Percentiles rank a stretch among this genome's conserved stretches.
These are phyloP conservation scores for Blumeriella jaapii DNA, from an alignment of 2,329 filamentous ascomycete species.

Conservation along the genomic window DNA sequence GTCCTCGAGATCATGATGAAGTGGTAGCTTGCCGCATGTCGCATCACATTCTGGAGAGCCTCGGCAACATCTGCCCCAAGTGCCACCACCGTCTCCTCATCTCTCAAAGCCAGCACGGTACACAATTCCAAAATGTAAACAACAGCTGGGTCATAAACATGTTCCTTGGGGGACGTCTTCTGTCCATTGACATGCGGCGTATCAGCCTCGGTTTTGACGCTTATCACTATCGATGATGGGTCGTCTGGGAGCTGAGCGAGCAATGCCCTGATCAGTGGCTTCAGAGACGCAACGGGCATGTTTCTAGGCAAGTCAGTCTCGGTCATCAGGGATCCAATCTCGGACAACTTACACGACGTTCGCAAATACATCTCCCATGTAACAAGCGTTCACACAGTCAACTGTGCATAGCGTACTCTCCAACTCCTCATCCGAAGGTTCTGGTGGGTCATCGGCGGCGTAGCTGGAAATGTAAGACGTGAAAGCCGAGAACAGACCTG, in stretches of 20 bases:
- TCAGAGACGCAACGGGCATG: slow-evolving; percentile 47
- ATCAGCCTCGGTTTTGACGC: slow-evolving; percentile 76
- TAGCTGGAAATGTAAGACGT: slow-evolving; percentile 98
- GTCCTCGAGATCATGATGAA: slow-evolving; percentile 73
- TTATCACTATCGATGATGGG: slow-evolving; percentile 67
- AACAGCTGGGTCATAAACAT: slow-evolving; percentile 72
- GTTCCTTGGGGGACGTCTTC: slow-evolving; percentile 41
- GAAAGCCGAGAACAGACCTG: slow-evolving; percentile 84
- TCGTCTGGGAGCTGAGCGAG: slow-evolving; percentile 82
- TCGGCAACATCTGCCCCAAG: slow-evolving; percentile 74
- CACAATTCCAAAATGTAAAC: slow-evolving; percentile 88
- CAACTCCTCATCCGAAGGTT: slow-evolving; percentile 92
- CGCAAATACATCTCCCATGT: slow-evolving; percentile 67
- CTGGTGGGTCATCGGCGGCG: slow-evolving; percentile 91
- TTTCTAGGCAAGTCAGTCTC: slow-evolving; percentile 33
- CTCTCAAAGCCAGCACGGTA: slow-evolving; percentile 68
- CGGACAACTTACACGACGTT: slow-evolving; percentile 59
- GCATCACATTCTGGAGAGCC: slow-evolving; percentile 67
- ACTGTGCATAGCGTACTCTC: slow-evolving; percentile 92
- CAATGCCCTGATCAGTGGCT: slow-evolving; percentile 58
- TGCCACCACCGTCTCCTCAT: slow-evolving; percentile 57
- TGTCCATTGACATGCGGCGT: slow-evolving; percentile 49
- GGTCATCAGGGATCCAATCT: not conserved
- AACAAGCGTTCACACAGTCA: slow-evolving; percentile 85
- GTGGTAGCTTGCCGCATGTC: slow-evolving; percentile 70